Conservation (phyloP, 1,139 yeast genomes). For the Geotrichum reessii region DNA sequence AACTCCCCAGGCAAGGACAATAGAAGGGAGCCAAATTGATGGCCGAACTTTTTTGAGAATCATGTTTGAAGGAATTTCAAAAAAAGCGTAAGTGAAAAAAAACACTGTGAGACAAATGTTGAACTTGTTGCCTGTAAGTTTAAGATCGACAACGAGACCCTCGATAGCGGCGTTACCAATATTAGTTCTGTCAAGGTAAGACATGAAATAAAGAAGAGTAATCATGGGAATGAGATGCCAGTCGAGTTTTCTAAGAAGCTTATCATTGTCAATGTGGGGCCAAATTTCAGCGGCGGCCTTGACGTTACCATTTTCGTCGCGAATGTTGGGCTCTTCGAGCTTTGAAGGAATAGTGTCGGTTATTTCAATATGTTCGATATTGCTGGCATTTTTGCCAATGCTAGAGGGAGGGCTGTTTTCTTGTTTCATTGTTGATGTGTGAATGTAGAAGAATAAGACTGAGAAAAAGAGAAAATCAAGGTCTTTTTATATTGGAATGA, state of each 20-base stretch:
- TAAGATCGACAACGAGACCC: constrained; percentile 45
- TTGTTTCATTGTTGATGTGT: background rate
- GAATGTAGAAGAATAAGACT: background rate
- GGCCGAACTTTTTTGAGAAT: constrained; percentile 48
- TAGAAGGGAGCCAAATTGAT: constrained; percentile 47
- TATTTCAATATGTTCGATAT: constrained; percentile 4
- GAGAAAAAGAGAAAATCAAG: background rate
- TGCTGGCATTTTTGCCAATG: background rate
- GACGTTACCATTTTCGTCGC: constrained; percentile 9
- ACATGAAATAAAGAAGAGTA: constrained; percentile 51
- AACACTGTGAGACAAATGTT: constrained; percentile 59
- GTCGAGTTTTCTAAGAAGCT: constrained; percentile 45
- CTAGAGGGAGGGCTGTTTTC: background rate
- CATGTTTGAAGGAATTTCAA: constrained; percentile 51
- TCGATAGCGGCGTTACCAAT: constrained; percentile 56
- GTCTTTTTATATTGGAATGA: too few species aligned
- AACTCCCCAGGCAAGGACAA: constrained; percentile 45
- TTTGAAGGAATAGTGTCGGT: background rate
- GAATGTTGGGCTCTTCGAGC: constrained; percentile 8
- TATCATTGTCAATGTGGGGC: constrained; percentile 22
- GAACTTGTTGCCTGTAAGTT: constrained; percentile 39
- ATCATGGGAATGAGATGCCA: constrained; percentile 49
- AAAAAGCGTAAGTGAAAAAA: constrained; percentile 48
- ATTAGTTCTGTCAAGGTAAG: constrained; percentile 59
- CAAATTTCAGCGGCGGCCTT: constrained; percentile 14